phyloP scores from a whole-genome alignment of 306 rosid genomes.

The Vigna nakashimae region DNA sequence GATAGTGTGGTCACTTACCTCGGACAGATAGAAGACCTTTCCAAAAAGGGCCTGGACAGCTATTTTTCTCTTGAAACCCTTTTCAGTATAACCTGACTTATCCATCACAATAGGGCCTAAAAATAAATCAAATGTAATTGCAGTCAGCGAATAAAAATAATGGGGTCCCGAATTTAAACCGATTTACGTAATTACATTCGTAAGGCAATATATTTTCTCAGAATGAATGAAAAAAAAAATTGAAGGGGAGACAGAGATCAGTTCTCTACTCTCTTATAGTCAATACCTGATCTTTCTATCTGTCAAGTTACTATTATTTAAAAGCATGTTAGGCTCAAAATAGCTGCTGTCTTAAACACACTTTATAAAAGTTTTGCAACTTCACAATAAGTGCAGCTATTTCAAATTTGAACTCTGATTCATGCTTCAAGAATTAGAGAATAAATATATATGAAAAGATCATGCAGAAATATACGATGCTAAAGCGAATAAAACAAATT shows the following conservation, averaged over 20 bases:
- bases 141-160: conserved; percentile 38
- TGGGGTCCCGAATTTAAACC: conserved; percentile 12
- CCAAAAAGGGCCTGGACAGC: conserved; percentile 94
- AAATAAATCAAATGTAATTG: conserved; percentile 42
- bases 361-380: conserved; percentile 1
- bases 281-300: background rate
- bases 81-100: conserved; percentile 85
- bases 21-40: conserved; percentile 91
- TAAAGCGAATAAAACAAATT: background rate
- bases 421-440: background rate
- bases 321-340: conserved; percentile 2
- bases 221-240: background rate
- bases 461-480: background rate
- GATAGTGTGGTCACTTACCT: conserved; percentile 59
- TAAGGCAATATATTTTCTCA: conserved; percentile 6
- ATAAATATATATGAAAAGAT: background rate
- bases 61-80: conserved; percentile 95
- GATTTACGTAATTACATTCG: conserved; percentile 30
- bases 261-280: conserved; percentile 25
- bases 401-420: background rate
- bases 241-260: conserved; percentile 10
- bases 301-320: conserved; percentile 26
- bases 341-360: background rate
- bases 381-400: background rate
- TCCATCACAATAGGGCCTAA: conserved; percentile 95